A percentile compares a stretch with the other conserved stretches of the same genome.
phyloP scores from a whole-genome alignment of 2,329 filamentous ascomycete genomes.

The Lachnellula hyalina region DNA sequence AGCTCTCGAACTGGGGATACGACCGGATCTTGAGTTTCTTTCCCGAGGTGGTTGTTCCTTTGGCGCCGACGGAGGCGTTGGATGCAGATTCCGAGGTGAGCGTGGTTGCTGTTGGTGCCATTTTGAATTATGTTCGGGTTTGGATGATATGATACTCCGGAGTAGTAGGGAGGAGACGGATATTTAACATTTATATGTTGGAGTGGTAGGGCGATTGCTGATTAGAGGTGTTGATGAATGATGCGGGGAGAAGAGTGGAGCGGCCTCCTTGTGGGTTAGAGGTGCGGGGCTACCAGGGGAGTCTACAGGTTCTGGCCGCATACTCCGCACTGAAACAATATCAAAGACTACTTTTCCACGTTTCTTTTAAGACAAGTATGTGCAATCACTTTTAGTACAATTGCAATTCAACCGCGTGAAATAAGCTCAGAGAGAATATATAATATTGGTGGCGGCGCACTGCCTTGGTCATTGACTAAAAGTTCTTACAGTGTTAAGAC shows the following conservation, averaged over 20 bases:
- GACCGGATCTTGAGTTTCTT: slow-evolving; percentile 40
- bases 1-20: slow-evolving; percentile 32
- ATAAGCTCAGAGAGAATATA: neutral
- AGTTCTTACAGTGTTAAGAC: neutral
- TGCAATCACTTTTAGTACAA: no score
- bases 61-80: slow-evolving; percentile 39
- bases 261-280: no score
- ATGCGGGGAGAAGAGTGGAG: neutral
- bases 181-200: neutral
- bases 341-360: no score
- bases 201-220: no score
- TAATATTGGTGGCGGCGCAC: neutral
- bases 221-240: neutral
- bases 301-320: no score
- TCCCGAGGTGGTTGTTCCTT: slow-evolving; percentile 41
- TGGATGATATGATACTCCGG: neutral
- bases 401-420: neutral
- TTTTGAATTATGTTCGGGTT: slow-evolving; percentile 9
- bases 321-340: no score
- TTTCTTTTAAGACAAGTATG: no score
- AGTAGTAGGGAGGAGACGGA: neutral
- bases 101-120: slow-evolving; percentile 35
- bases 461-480: neutral
- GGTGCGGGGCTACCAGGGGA: no score
- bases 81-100: slow-evolving; percentile 32